These are phyloP conservation scores for Salvia splendens DNA, from an alignment of 257 asterid genomes.

Conservation along the genomic window DNA sequence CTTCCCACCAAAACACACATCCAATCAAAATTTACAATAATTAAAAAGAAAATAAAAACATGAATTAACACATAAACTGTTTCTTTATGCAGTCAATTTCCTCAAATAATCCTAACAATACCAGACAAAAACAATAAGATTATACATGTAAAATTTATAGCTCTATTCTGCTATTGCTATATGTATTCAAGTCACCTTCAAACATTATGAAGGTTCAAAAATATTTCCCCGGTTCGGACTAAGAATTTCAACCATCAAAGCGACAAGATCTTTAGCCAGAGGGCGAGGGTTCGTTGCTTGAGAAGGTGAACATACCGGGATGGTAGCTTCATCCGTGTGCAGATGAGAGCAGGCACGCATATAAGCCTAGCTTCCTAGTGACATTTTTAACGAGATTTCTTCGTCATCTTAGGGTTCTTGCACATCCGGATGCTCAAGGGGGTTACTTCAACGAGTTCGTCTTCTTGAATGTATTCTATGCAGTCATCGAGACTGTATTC, in stretches of 20 bases:
- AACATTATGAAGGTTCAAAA: conserved; percentile 30
- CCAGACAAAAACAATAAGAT: background rate
- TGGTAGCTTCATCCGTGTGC: conserved; percentile 13
- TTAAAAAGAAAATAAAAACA: no score
- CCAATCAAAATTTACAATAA: background rate
- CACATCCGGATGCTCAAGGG: conserved; percentile 89
- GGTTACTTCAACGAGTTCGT: conserved; percentile 94
- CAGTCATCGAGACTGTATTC: conserved; percentile 96
- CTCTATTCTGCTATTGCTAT: conserved; percentile 30
- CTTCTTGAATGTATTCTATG: conserved; percentile 99
- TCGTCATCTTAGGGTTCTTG: conserved; percentile 70
- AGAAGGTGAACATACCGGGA: conserved; percentile 17
- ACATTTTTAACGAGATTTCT: conserved; percentile 48
- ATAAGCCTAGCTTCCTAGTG: background rate
- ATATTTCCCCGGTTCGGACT: conserved; percentile 15
- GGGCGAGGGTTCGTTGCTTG: background rate
- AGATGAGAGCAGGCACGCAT: conserved; percentile 2
- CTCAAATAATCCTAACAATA: conserved; percentile 9
- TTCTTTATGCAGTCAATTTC: background rate
- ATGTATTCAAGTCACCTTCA: conserved; percentile 30
- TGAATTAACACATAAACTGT: background rate
- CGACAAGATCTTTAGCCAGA: conserved; percentile 6
- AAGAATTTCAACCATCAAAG: conserved; percentile 1
- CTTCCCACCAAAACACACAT: background rate
- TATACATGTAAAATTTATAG: background rate